Evolutionary conservation across 192 early-diverging fungal species (phyloP).

Genomic region (Dissophora ornata): DNA sequence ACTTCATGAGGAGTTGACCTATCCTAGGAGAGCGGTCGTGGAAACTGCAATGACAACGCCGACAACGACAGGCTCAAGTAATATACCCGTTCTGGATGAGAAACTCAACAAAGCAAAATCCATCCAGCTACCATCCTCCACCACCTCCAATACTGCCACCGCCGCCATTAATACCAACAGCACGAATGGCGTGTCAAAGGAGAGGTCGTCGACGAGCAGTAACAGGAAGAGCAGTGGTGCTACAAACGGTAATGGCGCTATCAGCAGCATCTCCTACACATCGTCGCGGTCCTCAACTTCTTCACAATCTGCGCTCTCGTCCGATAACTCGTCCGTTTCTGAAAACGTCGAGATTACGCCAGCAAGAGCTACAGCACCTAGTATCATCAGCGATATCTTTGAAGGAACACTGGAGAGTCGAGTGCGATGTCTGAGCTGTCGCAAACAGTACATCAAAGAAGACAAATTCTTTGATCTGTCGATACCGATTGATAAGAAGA

Average conservation of each 20-base stretch:
- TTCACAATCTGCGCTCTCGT: constrained; percentile 33
- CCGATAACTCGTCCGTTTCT: constrained; percentile 35
- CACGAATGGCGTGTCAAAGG: constrained; percentile 6
- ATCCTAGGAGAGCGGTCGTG: constrained; percentile 30
- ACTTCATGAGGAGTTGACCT: constrained; percentile 56
- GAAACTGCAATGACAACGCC: neutral
- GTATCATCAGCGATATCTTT: constrained; percentile 57
- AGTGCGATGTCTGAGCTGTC: constrained; percentile 53
- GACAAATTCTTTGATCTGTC: constrained; percentile 56
- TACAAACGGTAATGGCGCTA: constrained; percentile 12
- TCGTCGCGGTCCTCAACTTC: constrained; percentile 41
- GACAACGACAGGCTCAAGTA: neutral
- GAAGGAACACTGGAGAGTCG: constrained; percentile 52
- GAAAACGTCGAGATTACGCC: constrained; percentile 49
- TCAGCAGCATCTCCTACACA: constrained; percentile 38
- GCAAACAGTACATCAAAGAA: constrained; percentile 56
- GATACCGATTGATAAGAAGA: constrained; percentile 58
- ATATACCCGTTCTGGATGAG: constrained; percentile 35
- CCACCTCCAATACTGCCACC: neutral
- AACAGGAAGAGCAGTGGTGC: neutral
- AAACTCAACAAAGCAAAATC: constrained; percentile 12
- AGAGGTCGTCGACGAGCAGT: neutral
- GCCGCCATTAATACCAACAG: too few relatives aligned
- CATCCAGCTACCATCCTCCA: neutral
- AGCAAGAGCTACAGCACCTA: constrained; percentile 39